Percentiles rank a stretch among this genome's conserved stretches.
Conservation (phyloP, 2,329 filamentous ascomycete species). For the Trichoderma afroharzianum region DNA sequence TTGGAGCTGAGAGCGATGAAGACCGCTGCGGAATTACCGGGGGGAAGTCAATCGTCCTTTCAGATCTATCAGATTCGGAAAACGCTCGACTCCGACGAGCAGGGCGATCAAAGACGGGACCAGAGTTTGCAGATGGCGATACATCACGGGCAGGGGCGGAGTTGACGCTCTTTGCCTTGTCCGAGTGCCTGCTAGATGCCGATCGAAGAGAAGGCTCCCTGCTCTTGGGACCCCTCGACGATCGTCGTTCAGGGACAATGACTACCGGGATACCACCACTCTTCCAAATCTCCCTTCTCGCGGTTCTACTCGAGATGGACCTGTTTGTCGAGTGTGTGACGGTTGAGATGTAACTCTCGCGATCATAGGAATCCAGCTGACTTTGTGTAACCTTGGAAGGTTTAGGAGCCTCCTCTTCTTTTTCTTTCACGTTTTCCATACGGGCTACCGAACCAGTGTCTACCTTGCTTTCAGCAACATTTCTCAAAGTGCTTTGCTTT, state of each 20-base stretch:
- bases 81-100: conserved; percentile 39
- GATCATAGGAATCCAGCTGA: conserved; percentile 25
- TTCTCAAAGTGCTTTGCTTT: conserved; percentile 51
- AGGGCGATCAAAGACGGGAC: conserved; percentile 42
- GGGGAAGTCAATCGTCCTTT: conserved; percentile 58
- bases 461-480: conserved; percentile 33
- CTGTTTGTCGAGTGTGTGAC: conserved; percentile 45
- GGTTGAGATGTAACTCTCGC: conserved; percentile 48
- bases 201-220: conserved; percentile 56
- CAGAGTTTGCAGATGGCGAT: conserved; percentile 40
- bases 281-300: conserved; percentile 57
- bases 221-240: conserved; percentile 51
- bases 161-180: conserved; percentile 49
- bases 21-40: conserved; percentile 54
- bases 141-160: conserved; percentile 44
- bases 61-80: conserved; percentile 48
- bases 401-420: conserved; percentile 23
- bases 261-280: conserved; percentile 60
- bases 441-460: conserved; percentile 18
- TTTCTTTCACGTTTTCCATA: conserved; percentile 18
- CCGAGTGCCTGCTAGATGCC: conserved; percentile 56
- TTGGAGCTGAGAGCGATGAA: conserved; percentile 61
- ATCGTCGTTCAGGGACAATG: conserved; percentile 56
- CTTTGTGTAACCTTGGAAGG: conserved; percentile 28
- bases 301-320: conserved; percentile 51